phyloP scores from a whole-genome alignment of 352 stramenopile genomes.

The Thalassiosira delicatula region DNA sequence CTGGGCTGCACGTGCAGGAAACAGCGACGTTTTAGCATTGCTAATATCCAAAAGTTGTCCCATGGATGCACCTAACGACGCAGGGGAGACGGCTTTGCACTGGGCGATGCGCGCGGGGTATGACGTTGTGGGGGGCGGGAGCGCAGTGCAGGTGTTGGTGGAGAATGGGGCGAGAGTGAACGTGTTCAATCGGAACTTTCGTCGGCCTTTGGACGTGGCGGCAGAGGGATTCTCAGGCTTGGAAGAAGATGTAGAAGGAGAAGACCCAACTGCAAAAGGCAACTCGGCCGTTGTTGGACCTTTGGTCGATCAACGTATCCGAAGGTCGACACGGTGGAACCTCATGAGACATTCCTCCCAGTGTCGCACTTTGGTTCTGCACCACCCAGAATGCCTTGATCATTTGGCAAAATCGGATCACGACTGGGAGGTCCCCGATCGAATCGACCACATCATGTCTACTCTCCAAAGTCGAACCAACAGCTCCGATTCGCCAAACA shows the following conservation, averaged over 20 bases:
- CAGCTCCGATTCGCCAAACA: slow-evolving; percentile 31
- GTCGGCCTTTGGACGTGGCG: slow-evolving; percentile 78
- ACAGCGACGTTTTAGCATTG: slow-evolving; percentile 76
- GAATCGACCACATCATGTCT: slow-evolving; percentile 86
- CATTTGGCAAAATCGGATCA: slow-evolving; percentile 83
- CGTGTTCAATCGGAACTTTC: slow-evolving; percentile 75
- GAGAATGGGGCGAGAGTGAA: slow-evolving; percentile 73
- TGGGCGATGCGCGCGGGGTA: slow-evolving; percentile 82
- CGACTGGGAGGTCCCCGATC: slow-evolving; percentile 88
- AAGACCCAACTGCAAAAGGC: slow-evolving; percentile 48
- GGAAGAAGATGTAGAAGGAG: slow-evolving; percentile 43
- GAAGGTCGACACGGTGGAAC: slow-evolving; percentile 66
- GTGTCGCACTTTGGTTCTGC: slow-evolving; percentile 87
- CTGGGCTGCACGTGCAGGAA: slow-evolving; percentile 83
- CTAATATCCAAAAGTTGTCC: slow-evolving; percentile 78
- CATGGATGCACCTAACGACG: slow-evolving; percentile 78
- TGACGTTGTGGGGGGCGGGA: slow-evolving; percentile 49
- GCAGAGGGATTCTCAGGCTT: slow-evolving; percentile 72
- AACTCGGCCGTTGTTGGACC: background rate
- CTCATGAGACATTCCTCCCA: slow-evolving; percentile 72
- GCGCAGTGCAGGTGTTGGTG: slow-evolving; percentile 67
- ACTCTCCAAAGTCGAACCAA: slow-evolving; percentile 58
- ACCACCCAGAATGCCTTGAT: slow-evolving; percentile 90
- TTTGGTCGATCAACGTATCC: slow-evolving; percentile 21
- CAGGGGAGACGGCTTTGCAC: slow-evolving; percentile 85